These are phyloP conservation scores for Sporothrix protearum DNA, from an alignment of 2,329 filamentous ascomycete species.

Conservation along the genomic window DNA sequence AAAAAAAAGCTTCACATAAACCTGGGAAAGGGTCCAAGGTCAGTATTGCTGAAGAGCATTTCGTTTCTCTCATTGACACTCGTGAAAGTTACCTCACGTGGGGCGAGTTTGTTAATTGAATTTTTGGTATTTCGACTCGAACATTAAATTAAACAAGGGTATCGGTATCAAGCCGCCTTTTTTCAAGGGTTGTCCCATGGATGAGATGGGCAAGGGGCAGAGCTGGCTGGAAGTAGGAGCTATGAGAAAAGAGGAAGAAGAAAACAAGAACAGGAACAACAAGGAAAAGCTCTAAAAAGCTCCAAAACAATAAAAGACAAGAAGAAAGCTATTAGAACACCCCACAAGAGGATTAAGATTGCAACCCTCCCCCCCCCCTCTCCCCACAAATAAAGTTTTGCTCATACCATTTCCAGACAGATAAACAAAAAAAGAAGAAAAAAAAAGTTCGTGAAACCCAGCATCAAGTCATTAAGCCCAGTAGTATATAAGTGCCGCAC, in stretches of 20 bases:
- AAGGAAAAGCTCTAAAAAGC: not conserved
- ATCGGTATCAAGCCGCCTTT: slow-evolving; percentile 26
- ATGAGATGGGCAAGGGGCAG: not conserved
- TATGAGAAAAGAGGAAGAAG: slow-evolving; percentile 13
- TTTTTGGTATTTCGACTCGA: not conserved
- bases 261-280: not conserved
- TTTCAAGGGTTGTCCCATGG: not conserved
- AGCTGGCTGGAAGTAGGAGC: slow-evolving; percentile 16
- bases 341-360: not conserved
- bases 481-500: slow-evolving; percentile 14
- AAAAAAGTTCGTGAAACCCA: slow-evolving; percentile 14
- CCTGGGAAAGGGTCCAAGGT: not conserved
- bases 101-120: not conserved
- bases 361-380: no score
- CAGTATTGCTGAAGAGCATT: not conserved
- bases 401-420: slow-evolving; percentile 15
- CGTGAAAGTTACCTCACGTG: not conserved
- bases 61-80: not conserved
- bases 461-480: slow-evolving; percentile 22
- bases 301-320: not conserved
- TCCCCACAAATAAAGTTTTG: not conserved
- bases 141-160: slow-evolving; percentile 21
- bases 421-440: not conserved
- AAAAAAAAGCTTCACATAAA: not conserved
- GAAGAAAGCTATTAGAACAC: slow-evolving; percentile 18